These are phyloP conservation scores for Kockovaella imperatae DNA, from an alignment of 768 basidiomycete species.

Conservation along the genomic window DNA sequence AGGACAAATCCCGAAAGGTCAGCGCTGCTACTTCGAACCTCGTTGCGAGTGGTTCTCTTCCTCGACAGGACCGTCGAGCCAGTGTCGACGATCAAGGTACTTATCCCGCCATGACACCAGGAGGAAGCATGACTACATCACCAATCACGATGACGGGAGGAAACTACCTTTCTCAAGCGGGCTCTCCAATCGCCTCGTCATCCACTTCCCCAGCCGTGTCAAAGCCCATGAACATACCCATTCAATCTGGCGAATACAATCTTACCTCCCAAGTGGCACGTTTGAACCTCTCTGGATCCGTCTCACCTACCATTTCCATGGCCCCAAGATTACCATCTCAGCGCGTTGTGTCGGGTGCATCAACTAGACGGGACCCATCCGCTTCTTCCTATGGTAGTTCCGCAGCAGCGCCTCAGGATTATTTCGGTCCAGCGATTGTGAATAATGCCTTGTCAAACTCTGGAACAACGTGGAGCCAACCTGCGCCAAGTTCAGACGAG, in stretches of 20 bases:
- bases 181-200: too few species aligned
- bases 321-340: neutral
- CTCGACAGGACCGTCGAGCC: neutral
- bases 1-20: constrained; percentile 11
- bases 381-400: constrained; percentile 12
- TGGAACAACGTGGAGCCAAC: too few species aligned
- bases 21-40: neutral
- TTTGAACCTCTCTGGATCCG: constrained; percentile 6
- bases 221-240: constrained; percentile 4
- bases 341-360: neutral
- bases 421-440: neutral
- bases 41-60: too few species aligned
- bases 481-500: constrained; percentile 6
- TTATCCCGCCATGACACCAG: constrained; percentile 1
- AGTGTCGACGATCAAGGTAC: constrained; percentile 8
- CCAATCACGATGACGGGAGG: constrained; percentile 3
- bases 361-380: constrained; percentile 26
- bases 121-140: constrained; percentile 1
- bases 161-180: neutral
- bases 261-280: constrained; percentile 18
- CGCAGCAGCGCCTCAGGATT: constrained; percentile 1
- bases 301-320: neutral
- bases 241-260: constrained; percentile 15
- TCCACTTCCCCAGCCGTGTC: neutral
- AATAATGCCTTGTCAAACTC: neutral